Base-by-base conservation (phyloP, 75 land plant species). In the Pinus taeda region DNA sequence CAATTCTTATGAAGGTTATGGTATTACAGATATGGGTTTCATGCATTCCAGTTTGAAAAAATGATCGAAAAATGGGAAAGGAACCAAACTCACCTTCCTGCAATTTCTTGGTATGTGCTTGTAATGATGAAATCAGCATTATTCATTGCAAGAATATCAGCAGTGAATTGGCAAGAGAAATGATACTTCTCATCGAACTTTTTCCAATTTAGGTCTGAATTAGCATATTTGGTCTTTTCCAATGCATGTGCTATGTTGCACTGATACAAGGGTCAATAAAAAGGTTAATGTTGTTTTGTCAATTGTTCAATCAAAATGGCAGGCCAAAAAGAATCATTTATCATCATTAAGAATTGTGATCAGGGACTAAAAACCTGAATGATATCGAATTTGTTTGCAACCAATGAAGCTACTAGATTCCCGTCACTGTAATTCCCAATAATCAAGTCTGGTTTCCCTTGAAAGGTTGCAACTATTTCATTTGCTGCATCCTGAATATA, bases 371-470 rank as follows among this genome's bases (percentile, higher is more conserved):
- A 59, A 20, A 94, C 93, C 92, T 88, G 91, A 57, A 88, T 86
- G 13, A 89, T 79, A 22, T 83, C 89, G 11, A 90, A 76, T 59
- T 79, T 81, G 36, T 86, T 83, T 24, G 89, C 76, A n/a, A 90
- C 71, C 57, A 90, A 76, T 26, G 93, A 79, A 39, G 93, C 91
- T 56, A 90, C 93, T 22, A 90, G 79, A 76, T 90, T 90, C 30
- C 93, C 93, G 75, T 90, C 93, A 71, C 92, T 90, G 74, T 90
- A 90, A 80, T 90, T 90, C 22, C 93, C 93, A 80, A 90, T 86
- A 15, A 90, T 89, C 22, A 90, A 80, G 67, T 90, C 89, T 24
- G 93, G 93, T 36, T 64, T 85, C 15, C 89, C 93, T 57, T 84
- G 76, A 63, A 90, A 78, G 59, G 89, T 86, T 14, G 77, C 82